Evolutionary conservation across 257 asterid genomes (phyloP).

Genomic region (Solanum dulcamara): DNA sequence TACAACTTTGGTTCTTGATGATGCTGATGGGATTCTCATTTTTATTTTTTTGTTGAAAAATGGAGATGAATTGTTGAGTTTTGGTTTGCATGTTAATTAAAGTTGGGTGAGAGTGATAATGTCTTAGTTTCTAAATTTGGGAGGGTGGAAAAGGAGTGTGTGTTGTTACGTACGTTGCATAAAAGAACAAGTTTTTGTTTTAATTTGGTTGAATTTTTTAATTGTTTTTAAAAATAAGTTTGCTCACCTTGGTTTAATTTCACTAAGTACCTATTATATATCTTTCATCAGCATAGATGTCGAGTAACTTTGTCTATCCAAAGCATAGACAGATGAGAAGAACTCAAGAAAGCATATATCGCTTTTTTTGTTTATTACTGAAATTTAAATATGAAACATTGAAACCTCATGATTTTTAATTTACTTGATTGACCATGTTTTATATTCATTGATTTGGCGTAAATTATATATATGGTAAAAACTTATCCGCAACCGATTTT

Average conservation of each 20-base stretch:
- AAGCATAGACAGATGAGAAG: background rate
- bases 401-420: background rate
- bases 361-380: background rate
- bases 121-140: background rate
- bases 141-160: background rate
- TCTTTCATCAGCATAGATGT: background rate
- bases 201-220: too few species aligned
- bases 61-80: background rate
- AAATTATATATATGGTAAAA: too few species aligned
- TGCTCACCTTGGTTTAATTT: background rate
- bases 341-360: background rate
- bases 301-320: background rate
- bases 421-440: background rate
- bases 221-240: background rate
- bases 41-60: background rate
- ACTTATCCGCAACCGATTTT: background rate
- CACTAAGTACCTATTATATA: background rate
- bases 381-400: background rate
- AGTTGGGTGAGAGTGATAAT: background rate
- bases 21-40: constrained; percentile 7
- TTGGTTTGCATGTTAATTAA: background rate
- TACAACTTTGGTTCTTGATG: background rate
- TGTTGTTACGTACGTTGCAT: background rate
- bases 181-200: background rate
- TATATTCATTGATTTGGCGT: background rate